Conservation (phyloP, 2,329 filamentous ascomycete species). For the Epichloe glyceriae region DNA sequence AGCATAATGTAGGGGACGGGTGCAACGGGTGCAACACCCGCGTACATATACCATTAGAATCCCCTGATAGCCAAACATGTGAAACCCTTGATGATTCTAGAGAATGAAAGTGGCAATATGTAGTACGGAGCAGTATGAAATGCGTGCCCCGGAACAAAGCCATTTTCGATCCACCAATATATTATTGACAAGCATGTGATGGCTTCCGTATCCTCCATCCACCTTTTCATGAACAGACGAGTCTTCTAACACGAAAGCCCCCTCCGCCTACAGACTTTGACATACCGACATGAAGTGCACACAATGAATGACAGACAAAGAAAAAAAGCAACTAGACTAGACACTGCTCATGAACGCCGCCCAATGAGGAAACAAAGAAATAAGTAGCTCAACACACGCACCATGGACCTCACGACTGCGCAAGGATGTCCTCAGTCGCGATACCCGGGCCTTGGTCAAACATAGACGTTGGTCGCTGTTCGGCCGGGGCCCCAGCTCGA, state of each 20-base stretch:
- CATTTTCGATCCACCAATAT: too few species aligned
- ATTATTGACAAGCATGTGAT: neutral
- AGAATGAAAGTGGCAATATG: neutral
- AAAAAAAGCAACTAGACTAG: neutral
- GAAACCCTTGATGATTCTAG: neutral
- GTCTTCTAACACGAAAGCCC: neutral
- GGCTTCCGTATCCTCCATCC: neutral
- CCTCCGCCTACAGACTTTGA: neutral
- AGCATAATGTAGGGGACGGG: neutral
- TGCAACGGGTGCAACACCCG: neutral
- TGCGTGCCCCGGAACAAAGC: too few species aligned
- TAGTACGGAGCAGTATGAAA: too few species aligned
- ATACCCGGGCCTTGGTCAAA: neutral
- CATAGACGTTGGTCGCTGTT: neutral
- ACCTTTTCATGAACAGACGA: neutral
- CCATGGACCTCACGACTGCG: neutral
- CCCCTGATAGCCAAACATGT: neutral
- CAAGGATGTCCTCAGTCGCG: neutral
- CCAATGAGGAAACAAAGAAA: neutral
- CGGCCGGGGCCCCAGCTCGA: conserved; percentile 5
- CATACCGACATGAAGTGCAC: neutral
- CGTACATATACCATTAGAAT: neutral
- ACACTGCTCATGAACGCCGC: neutral
- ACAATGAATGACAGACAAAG: neutral
- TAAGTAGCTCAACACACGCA: neutral